Base-by-base conservation (phyloP, 2,329 filamentous ascomycete genomes). In the Karstenula rhodostoma region DNA sequence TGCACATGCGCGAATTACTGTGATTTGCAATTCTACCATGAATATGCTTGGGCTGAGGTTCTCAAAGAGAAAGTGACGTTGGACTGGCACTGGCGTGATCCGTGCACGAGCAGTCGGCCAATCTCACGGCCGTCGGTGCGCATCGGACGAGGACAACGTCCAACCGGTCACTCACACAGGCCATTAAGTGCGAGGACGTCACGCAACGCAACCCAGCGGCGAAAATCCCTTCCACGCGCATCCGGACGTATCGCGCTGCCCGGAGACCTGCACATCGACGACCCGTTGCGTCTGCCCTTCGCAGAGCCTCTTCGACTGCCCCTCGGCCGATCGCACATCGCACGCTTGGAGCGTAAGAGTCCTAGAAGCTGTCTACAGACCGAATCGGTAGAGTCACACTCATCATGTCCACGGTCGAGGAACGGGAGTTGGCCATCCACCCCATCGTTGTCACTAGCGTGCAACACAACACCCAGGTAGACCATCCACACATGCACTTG, bases 361-460 rank as follows among this genome's bases (percentile, higher is more conserved):
- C 19, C n/a, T 12, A 27, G 15, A 35, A 15, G 23, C 17, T 29
- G 43, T 53, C 35, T 19, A 37, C 22, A 8, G 8, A 25, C 29
- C 33, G 22, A 12, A 19, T 22, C n/a, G 19, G 23, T 43, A 22
- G 10, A 9, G 15, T 33, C 44, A 46, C 44, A 63, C 73, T 74
- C 73, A 81, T 70, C 58, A 91, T 92, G 49, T 52, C 49, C 17
- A 52, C 49, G 87, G 79, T 87, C 59, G 86, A 90, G 67, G 92
- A 95, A 83, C 86, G 85, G 59, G 89, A 94, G 68, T 83, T 91
- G 65, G 89, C 91, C 73, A 89, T 94, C 74, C 83, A 86, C 61
- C 92, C 92, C 29, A 87, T 94, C 57, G 92, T 94, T 70, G 87
- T 86, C 66, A 91, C 94, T 75, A 92, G 90, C 65, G 84, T 95